Evolutionary conservation across 2,329 filamentous ascomycete species (phyloP).

Genomic region (Neurospora sp.): DNA sequence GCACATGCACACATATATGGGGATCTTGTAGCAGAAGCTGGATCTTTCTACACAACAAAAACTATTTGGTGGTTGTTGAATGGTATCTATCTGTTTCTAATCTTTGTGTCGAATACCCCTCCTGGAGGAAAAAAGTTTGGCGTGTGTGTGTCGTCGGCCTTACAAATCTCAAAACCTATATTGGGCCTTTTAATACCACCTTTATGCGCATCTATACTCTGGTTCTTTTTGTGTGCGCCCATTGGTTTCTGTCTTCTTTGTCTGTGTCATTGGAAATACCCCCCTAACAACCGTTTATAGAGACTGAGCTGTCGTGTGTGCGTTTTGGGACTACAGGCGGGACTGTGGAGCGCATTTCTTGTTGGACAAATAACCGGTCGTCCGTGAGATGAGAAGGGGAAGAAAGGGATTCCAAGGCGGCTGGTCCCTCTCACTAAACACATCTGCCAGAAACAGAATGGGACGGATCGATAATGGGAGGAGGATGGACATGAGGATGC

Average conservation of each 20-base stretch:
- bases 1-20: neutral
- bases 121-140: neutral
- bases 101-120: neutral
- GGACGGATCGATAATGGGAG: neutral
- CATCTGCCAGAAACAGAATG: neutral
- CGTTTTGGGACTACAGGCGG: neutral
- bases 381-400: neutral
- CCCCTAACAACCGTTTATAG: neutral
- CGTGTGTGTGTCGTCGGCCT: neutral
- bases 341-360: neutral
- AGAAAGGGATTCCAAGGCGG: neutral
- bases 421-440: neutral
- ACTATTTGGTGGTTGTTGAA: neutral
- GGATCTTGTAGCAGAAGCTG: neutral
- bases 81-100: neutral
- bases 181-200: neutral
- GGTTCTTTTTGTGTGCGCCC: neutral
- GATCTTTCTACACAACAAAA: neutral
- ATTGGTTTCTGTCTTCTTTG: neutral
- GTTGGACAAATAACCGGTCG: neutral
- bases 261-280: neutral
- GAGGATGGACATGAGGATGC: neutral
- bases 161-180: neutral
- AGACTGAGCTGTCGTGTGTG: neutral
- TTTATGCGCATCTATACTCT: neutral